These are phyloP conservation scores for Zangia roseola DNA, from an alignment of 768 basidiomycete genomes.

Conservation along the genomic window DNA sequence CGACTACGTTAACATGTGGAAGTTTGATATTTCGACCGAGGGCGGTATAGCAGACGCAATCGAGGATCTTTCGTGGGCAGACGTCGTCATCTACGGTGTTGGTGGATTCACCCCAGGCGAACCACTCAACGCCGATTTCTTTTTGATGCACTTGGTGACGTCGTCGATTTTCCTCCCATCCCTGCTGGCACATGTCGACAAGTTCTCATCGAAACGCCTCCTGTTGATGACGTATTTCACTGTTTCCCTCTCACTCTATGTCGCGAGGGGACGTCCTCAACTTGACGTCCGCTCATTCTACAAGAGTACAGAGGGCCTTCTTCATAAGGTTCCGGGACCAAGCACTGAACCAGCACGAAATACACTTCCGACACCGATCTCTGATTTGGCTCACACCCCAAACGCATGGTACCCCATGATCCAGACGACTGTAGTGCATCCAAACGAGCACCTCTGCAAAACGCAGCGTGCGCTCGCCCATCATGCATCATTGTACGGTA, in stretches of 20 bases:
- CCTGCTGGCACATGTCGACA: conserved; percentile 37
- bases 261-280: conserved; percentile 34
- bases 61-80: conserved; percentile 62
- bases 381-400: conserved; percentile 38
- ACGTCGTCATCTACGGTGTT: conserved; percentile 56
- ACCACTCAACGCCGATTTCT: conserved; percentile 66
- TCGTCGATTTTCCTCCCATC: conserved; percentile 62
- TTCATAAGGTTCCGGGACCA: conserved; percentile 36
- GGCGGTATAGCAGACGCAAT: conserved; percentile 48
- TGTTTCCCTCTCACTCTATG: conserved; percentile 27
- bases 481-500: conserved; percentile 43
- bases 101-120: conserved; percentile 46
- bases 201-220: conserved; percentile 23
- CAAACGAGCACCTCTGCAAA: conserved; percentile 55
- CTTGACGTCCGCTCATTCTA: conserved; percentile 34
- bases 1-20: conserved; percentile 48
- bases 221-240: conserved; percentile 32
- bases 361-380: conserved; percentile 31
- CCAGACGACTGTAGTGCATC: conserved; percentile 51
- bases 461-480: conserved; percentile 48
- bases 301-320: conserved; percentile 19
- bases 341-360: conserved; percentile 22
- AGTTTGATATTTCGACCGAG: conserved; percentile 35
- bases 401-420: conserved; percentile 60
- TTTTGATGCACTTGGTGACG: conserved; percentile 69